Conservation (phyloP, 495 filamentous ascomycete species). For the Cladorrhinum samala region DNA sequence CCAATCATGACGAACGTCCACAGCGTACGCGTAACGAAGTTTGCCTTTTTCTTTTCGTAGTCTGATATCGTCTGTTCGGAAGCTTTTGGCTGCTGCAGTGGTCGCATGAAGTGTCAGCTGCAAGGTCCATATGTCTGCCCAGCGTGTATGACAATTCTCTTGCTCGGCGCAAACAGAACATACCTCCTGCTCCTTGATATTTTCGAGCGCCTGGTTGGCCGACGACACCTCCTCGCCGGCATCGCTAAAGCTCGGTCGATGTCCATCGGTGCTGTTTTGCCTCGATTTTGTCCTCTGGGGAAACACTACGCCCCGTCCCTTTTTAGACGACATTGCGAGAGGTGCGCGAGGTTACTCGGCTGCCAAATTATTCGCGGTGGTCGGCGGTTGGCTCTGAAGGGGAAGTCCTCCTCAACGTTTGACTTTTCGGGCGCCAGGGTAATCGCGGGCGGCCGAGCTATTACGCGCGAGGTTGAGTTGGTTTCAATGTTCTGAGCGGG, state of each 20-base stretch:
- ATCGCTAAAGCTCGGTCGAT: slow-evolving; percentile 71
- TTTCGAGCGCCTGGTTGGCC: slow-evolving; percentile 35
- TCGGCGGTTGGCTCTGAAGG: neutral
- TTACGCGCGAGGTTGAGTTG: no score
- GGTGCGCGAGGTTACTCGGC: neutral
- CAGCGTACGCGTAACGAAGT: slow-evolving; percentile 94
- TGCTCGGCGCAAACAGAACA: neutral
- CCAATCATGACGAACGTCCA: slow-evolving; percentile 98
- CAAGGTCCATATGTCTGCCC: neutral
- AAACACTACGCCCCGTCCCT: slow-evolving; percentile 77
- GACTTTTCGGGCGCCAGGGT: no score
- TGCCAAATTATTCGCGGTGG: neutral
- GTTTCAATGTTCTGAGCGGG: no score
- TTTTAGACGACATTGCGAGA: slow-evolving; percentile 25
- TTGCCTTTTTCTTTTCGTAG: slow-evolving; percentile 97
- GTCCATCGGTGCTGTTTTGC: slow-evolving; percentile 47
- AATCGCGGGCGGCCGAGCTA: neutral
- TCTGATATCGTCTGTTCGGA: slow-evolving; percentile 47
- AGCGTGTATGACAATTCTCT: neutral
- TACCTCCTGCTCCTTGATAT: slow-evolving; percentile 39
- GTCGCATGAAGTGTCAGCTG: neutral
- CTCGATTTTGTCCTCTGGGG: slow-evolving; percentile 47
- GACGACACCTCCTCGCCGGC: slow-evolving; percentile 56
- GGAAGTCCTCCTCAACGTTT: no score
- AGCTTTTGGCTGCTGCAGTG: slow-evolving; percentile 27